phyloP scores from a whole-genome alignment of 129 eudicot genomes.

The Artemisia annua region DNA sequence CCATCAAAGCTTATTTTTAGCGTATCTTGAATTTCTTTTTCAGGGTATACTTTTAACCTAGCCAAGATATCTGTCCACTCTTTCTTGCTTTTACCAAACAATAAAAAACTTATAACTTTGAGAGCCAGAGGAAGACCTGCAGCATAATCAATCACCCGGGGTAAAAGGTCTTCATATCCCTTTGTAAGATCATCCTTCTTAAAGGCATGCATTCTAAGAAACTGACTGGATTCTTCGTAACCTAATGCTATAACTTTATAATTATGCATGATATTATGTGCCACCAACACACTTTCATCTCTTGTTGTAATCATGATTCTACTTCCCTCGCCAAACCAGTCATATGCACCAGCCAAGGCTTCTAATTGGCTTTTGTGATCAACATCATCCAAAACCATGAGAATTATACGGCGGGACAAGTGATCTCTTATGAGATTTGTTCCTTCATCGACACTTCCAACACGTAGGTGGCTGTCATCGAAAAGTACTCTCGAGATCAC shows the following conservation, averaged over 20 bases:
- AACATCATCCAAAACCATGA: slow-evolving; percentile 32
- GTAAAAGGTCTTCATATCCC: neutral
- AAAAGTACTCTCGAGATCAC: slow-evolving; percentile 8
- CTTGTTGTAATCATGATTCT: slow-evolving; percentile 30
- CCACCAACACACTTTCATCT: slow-evolving; percentile 1
- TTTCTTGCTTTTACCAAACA: slow-evolving; percentile 10
- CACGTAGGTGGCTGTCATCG: slow-evolving; percentile 4
- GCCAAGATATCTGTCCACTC: slow-evolving; percentile 19
- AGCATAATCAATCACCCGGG: neutral
- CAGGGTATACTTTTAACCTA: neutral
- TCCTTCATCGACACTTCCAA: neutral
- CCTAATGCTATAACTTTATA: neutral
- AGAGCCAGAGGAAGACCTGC: slow-evolving; percentile 33
- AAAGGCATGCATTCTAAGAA: slow-evolving; percentile 30
- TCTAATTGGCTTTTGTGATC: slow-evolving; percentile 20
- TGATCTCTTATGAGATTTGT: neutral
- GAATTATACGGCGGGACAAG: slow-evolving; percentile 11
- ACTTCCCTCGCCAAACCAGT: slow-evolving; percentile 26
- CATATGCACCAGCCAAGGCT: slow-evolving; percentile 8
- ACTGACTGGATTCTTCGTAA: neutral
- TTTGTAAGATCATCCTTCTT: neutral
- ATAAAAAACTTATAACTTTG: slow-evolving; percentile 15
- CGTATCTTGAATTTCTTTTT: slow-evolving; percentile 7
- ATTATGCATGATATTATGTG: neutral
- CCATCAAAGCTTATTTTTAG: slow-evolving; percentile 31